Base-by-base conservation (phyloP, 202 grass and related monocot species). In the Schoenoplectus tabernaemontani region DNA sequence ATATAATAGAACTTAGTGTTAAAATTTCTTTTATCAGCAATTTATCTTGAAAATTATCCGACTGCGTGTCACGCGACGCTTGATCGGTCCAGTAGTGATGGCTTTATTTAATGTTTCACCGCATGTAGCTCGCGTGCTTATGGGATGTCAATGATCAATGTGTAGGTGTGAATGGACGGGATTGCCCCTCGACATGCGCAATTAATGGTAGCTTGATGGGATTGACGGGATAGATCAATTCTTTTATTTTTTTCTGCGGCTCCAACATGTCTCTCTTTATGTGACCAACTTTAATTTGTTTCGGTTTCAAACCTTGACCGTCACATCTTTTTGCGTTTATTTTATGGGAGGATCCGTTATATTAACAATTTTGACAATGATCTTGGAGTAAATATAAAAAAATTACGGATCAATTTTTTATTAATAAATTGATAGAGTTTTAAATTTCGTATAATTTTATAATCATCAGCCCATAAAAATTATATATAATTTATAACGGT, bases 191-290 rank as follows among this genome's bases (percentile, higher is more conserved):
- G 10, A 24, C 76, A 79, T 42, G 76, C 76, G 37, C 22, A 43
- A 79, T 79, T 79, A 62, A 37, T 79, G 58, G 76, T 19, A 9
- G 57, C 22, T 42, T 26, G 57, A 79, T 79, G 71, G 34, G 56
- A 60, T 78, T 79, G 53, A 58, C 76, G 10, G 54, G 53, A 79
- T 62, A 8, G 19, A 61, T 61, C 76, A 41, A 23, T 61, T 44
- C 37, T 41, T 56, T 74, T 1, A 30, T n/a, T 69, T 42, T 26
- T 57, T 50, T 23, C 56, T 79, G 39, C 56, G 36, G 76, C 76
- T 60, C 32, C 36, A 79, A 24, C 76, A 79, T 59, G 58, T 79
- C 76, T 79, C 58, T 62, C 76, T 79, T 79, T 79, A 56, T 60
- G 56, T 62, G 57, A 78, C 76, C 33, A 46, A 7, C 5, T 41